Evolutionary conservation across 2,329 filamentous ascomycete species (phyloP).

Genomic region (Penicillium psychrosexuale): DNA sequence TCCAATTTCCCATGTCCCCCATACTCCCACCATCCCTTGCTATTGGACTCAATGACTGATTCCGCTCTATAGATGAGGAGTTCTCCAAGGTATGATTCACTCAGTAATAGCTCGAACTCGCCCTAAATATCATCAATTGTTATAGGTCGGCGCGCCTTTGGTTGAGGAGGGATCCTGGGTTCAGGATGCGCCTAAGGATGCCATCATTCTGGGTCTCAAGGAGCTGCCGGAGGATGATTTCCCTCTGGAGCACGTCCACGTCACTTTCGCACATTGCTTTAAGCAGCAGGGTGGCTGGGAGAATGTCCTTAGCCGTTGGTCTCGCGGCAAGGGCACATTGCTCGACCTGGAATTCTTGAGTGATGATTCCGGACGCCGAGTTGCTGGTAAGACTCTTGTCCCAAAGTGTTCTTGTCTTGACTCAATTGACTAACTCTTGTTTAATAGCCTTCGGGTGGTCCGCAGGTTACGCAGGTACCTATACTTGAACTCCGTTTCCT

Average conservation of each 20-base stretch:
- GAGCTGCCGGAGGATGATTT: slow-evolving; percentile 69
- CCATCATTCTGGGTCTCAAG: slow-evolving; percentile 74
- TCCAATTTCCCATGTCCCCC: not conserved
- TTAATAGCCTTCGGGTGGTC: slow-evolving; percentile 55
- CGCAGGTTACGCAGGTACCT: slow-evolving; percentile 65
- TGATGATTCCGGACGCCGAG: slow-evolving; percentile 64
- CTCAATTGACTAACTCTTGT: slow-evolving; percentile 3
- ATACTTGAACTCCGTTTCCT: not conserved
- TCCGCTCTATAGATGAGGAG: slow-evolving; percentile 30
- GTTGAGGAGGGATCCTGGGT: slow-evolving; percentile 66
- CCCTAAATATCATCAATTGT: slow-evolving; percentile 50
- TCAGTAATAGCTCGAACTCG: not conserved
- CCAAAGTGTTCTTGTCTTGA: not conserved
- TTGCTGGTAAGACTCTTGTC: slow-evolving; percentile 33
- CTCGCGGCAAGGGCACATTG: slow-evolving; percentile 70
- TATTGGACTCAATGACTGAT: slow-evolving; percentile 11
- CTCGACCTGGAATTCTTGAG: slow-evolving; percentile 85
- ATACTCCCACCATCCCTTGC: not conserved
- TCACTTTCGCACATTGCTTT: slow-evolving; percentile 72
- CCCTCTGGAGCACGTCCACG: slow-evolving; percentile 69
- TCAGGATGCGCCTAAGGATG: slow-evolving; percentile 61
- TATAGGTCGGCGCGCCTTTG: slow-evolving; percentile 60
- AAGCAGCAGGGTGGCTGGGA: slow-evolving; percentile 78
- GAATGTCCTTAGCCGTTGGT: slow-evolving; percentile 73
- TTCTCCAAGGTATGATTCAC: slow-evolving; percentile 31